A percentile compares a stretch with the other conserved stretches of the same genome.
phyloP scores from a whole-genome alignment of 2,329 filamentous ascomycete genomes.

The Pseudopyricularia cyperi region DNA sequence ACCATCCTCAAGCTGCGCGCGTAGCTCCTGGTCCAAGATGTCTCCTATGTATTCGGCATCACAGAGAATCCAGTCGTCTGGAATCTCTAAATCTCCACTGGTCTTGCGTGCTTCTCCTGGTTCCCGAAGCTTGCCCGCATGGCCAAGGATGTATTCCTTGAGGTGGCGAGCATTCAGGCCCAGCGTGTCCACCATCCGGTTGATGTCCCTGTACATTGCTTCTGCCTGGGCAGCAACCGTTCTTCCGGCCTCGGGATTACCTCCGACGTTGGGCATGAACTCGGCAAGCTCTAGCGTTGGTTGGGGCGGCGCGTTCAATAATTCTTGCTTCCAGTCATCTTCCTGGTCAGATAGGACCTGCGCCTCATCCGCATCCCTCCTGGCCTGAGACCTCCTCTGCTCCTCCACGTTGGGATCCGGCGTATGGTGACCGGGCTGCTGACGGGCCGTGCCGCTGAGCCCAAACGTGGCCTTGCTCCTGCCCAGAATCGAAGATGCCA shows the following conservation, averaged over 20 bases:
- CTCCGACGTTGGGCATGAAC: constrained; percentile 40
- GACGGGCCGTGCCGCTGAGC: constrained; percentile 14
- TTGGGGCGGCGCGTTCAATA: constrained; percentile 43
- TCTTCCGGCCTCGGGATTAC: constrained; percentile 37
- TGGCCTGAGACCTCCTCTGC: constrained; percentile 37
- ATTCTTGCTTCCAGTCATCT: constrained; percentile 47
- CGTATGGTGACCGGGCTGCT: constrained; percentile 22
- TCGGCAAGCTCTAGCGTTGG: constrained; percentile 51
- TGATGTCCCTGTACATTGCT: constrained; percentile 65
- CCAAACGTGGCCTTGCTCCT: constrained; percentile 13
- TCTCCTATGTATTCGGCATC: constrained; percentile 59
- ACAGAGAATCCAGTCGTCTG: constrained; percentile 59
- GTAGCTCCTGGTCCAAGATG: constrained; percentile 51
- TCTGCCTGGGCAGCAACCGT: constrained; percentile 51
- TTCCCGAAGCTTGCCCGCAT: constrained; percentile 33
- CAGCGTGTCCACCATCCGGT: constrained; percentile 87
- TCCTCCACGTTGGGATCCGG: constrained; percentile 33
- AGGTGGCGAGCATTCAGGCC: constrained; percentile 70
- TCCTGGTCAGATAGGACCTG: constrained; percentile 46
- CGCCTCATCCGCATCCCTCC: constrained; percentile 42
- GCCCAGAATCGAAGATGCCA: constrained; percentile 40
- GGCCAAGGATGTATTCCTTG: constrained; percentile 51
- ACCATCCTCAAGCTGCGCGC: constrained; percentile 50
- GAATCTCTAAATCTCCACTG: constrained; percentile 54
- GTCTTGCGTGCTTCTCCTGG: constrained; percentile 37